Conservation (phyloP, 2,329 filamentous ascomycete species). For the Trichoderma sp. region DNA sequence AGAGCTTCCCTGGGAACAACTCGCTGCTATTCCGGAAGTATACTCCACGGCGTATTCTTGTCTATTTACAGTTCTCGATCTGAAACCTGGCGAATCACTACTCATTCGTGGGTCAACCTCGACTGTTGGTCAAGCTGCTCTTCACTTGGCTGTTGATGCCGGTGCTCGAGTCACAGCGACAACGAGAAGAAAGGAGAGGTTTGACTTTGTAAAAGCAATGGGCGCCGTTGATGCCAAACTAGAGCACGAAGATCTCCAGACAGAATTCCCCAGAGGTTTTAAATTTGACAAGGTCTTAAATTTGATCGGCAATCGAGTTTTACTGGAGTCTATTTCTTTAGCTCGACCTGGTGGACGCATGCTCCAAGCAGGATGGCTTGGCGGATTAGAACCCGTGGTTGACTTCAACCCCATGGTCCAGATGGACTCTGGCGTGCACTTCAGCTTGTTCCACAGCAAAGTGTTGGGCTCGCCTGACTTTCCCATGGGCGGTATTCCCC, state of each 20-base stretch:
- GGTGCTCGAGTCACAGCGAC: conserved; percentile 13
- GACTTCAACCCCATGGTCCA: conserved; percentile 44
- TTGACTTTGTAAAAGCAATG: not conserved
- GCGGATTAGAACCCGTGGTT: conserved; percentile 33
- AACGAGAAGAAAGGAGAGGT: not conserved
- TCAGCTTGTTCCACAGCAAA: conserved; percentile 43
- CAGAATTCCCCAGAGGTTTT: not conserved
- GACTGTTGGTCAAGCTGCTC: conserved; percentile 12
- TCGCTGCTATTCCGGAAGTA: conserved; percentile 9
- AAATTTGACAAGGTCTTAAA: conserved; percentile 18
- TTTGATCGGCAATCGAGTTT: conserved; percentile 9
- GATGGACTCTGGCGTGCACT: conserved; percentile 45
- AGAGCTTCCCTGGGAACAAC: conserved; percentile 13
- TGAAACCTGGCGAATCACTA: not conserved
- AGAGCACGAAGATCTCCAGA: not conserved
- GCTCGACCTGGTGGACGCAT: conserved; percentile 9
- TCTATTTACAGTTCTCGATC: conserved; percentile 1
- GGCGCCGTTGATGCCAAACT: conserved; percentile 3
- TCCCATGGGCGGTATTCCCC: conserved; percentile 37
- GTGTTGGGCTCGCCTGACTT: conserved; percentile 36
- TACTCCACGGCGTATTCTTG: conserved; percentile 16
- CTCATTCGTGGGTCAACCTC: conserved; percentile 19
- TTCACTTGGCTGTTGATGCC: conserved; percentile 15
- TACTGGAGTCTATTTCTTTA: conserved; percentile 15
- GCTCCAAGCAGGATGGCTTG: conserved; percentile 17